phyloP scores from a whole-genome alignment of 2,329 filamentous ascomycete genomes.

The Penicillium sp. region DNA sequence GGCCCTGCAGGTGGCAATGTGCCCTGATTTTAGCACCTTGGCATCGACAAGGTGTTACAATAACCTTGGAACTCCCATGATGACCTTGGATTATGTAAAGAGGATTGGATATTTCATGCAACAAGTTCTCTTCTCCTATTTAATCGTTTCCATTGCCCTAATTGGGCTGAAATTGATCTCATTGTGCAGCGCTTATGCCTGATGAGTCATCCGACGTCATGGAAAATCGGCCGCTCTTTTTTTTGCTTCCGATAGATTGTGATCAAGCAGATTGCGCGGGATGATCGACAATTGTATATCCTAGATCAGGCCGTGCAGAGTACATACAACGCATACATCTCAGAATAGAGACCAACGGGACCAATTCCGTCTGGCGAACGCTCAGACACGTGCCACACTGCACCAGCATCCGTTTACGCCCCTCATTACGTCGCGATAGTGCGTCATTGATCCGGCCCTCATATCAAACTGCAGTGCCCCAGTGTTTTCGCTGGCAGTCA shows the following conservation, averaged over 20 bases:
- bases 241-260: conserved; percentile 7
- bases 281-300: conserved; percentile 13
- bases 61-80: not conserved
- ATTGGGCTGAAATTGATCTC: not conserved
- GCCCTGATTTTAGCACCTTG: not conserved
- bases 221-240: conserved; percentile 9
- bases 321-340: not conserved
- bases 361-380: not conserved
- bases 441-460: conserved; percentile 19
- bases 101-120: not conserved
- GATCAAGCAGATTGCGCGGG: not conserved
- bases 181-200: not conserved
- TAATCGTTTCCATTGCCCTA: not conserved
- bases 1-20: not conserved
- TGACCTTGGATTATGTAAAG: not conserved
- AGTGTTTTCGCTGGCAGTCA: conserved; percentile 33
- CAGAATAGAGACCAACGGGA: not conserved
- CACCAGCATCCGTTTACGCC: conserved; percentile 5
- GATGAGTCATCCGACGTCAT: conserved; percentile 30
- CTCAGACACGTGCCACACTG: not conserved
- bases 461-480: conserved; percentile 31
- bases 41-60: not conserved
- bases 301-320: conserved; percentile 1
- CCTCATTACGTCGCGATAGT: conserved; percentile 18
- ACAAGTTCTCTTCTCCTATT: not conserved